Evolutionary conservation across 805 yeast species (phyloP), one percentile per base, ranked within the genome.

Genomic region (Spathaspora passalidarum): DNA sequence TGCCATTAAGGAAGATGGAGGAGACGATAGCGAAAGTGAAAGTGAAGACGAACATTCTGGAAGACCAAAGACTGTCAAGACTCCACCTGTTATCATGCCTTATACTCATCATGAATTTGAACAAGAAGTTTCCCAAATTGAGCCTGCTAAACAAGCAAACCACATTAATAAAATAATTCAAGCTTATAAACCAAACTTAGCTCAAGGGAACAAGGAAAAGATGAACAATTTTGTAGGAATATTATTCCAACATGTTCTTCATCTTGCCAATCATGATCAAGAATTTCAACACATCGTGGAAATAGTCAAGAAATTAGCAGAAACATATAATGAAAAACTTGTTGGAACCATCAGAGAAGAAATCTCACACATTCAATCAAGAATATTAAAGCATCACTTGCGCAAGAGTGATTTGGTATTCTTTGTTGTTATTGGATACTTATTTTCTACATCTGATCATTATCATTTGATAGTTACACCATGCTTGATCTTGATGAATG

Each of bases 361-460:
- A 38, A 71, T 90, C 17, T 62, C 58, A 32, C 71, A 69, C n/a
- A 70, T 83, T 18, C 90, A 82, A 59, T 64, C 62, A 26, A 73
- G 84, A 49, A 72, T 86, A 21, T 52, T 42, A 6, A 14, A 25
- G 2, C 45, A 18, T 48, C 45, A 22, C 9, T 43, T 59, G 16
- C 26, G 26, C 29, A 54, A 55, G 45, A 49, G 60, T 46, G 96
- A 90, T 59, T 65, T 89, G 48, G 65, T 88, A 5, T 79, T 86
- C 49, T 87, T 84, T 57, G 73, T 82, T 0, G 56, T 89, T 4
- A 73, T 91, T 47, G 97, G 97, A 5, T 72, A 76, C 44, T 61
- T 90, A 4, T 94, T 86, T 60, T 91, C 99, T 0, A 89, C 97
- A 0, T 94, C 99, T 0, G 99, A 94, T 71, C 91, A 89, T 60